A percentile compares a stretch with the other conserved stretches of the same genome.
Evolutionary conservation across 2,329 filamentous ascomycete species (phyloP).

Genomic region (Elsinoe fawcettii): DNA sequence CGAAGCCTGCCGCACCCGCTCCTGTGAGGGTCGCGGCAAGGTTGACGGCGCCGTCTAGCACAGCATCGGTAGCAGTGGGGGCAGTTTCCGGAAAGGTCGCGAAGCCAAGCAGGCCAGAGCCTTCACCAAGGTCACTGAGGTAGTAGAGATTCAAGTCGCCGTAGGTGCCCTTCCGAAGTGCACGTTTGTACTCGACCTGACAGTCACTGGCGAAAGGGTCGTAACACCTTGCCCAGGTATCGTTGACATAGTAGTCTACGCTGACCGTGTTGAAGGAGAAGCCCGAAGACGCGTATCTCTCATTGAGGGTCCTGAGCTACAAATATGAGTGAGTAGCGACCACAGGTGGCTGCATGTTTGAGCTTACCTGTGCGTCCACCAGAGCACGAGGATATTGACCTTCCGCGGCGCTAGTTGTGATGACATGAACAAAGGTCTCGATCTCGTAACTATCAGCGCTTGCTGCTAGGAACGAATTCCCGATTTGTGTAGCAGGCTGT

Average conservation of each 20-base stretch:
- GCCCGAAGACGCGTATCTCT: conserved; percentile 37
- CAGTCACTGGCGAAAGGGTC: conserved; percentile 26
- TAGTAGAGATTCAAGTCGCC: conserved; percentile 50
- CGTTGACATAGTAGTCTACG: conserved; percentile 44
- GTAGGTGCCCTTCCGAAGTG: conserved; percentile 46
- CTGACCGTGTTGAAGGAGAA: conserved; percentile 43
- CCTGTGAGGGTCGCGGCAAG: conserved; percentile 46
- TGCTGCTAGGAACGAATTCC: neutral
- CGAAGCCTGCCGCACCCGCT: conserved; percentile 36
- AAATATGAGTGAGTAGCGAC: neutral
- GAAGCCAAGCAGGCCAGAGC: conserved; percentile 21
- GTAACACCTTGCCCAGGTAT: conserved; percentile 40
- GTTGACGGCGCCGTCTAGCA: conserved; percentile 49
- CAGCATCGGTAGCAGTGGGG: conserved; percentile 18
- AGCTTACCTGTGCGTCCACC: neutral
- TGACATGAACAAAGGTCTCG: neutral
- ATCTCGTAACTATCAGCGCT: neutral
- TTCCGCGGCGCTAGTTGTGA: neutral
- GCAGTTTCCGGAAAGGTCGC: conserved; percentile 23
- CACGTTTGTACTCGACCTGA: conserved; percentile 40
- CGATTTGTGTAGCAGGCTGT: neutral
- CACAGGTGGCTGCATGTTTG: neutral
- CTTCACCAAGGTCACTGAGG: conserved; percentile 40
- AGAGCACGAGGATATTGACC: neutral
- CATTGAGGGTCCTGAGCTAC: conserved; percentile 24